Conservation (phyloP, 106 monocot species). For the Dendrobium chrysotoxum region DNA sequence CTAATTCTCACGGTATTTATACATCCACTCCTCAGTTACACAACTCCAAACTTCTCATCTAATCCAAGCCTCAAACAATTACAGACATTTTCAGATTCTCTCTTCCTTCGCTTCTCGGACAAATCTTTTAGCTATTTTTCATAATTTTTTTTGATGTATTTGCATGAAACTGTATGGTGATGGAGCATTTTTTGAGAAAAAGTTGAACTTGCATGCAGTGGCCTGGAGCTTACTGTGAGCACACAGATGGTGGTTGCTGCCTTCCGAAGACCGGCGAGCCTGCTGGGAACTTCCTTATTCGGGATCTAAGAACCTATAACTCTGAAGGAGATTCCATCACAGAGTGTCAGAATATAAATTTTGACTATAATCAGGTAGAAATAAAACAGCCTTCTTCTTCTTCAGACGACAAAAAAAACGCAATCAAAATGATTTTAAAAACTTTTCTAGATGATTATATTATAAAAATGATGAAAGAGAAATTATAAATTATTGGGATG, state of each 20-base stretch:
- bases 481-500: too few relatives aligned
- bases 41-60: not conserved
- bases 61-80: too few relatives aligned
- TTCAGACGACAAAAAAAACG: too few relatives aligned
- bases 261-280: constrained; percentile 18
- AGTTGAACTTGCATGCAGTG: constrained; percentile 11
- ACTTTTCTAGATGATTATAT: too few relatives aligned
- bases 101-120: too few relatives aligned
- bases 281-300: constrained; percentile 12
- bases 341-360: constrained; percentile 7
- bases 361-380: constrained; percentile 6
- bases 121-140: too few relatives aligned
- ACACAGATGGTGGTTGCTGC: constrained; percentile 16
- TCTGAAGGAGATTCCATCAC: constrained; percentile 1
- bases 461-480: too few relatives aligned
- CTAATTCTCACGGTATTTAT: constrained; percentile 5
- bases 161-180: not conserved
- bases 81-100: too few relatives aligned
- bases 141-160: too few relatives aligned
- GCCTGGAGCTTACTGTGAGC: constrained; percentile 30
- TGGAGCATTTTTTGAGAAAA: not conserved
- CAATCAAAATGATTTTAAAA: too few relatives aligned
- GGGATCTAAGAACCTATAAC: constrained; percentile 3
- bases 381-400: not conserved
- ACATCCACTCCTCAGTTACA: not conserved